Evolutionary conservation across 164 flowering plant species (phyloP), one percentile per base, ranked within the genome.

Genomic region (Umbilicus rupestris): DNA sequence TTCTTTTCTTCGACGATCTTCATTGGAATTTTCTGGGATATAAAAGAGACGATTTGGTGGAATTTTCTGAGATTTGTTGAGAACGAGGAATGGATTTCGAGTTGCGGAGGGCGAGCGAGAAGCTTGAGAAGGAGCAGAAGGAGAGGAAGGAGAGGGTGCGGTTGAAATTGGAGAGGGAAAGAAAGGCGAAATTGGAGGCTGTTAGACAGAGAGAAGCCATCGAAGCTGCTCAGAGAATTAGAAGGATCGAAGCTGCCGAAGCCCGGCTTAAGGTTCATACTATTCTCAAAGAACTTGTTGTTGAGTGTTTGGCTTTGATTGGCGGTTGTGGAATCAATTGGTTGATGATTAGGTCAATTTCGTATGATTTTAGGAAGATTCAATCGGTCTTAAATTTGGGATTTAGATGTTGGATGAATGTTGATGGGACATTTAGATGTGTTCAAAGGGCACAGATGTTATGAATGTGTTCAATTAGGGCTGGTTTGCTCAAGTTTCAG

Each of bases 101-200:
- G 77, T 74, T 90, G 71, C 85, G 98, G 72, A 83, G 85, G 58
- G 98, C 98, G 72, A 86, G 81, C 68, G 87, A 88, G 87, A 94
- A 89, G 84, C 78, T 94, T 3, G 95, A 89, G 79, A 87, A 74
- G 68, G 98, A 94, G 69, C 98, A 90, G 78, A 84, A 67, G 68
- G 92, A 89, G 78, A 85, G 98, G 71, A 91, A 91, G 70, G 87
- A 84, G 68, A 82, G 49, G 63, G 98, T 96, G 7, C 84, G 77
- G 71, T 3, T 62, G 75, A 89, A 71, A 66, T 59, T 84, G 41
- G 83, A 83, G 30, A 75, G 83, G 47, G 98, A 94, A 77, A 85
- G 73, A 57, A 89, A 81, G 67, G 85, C 89, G 16, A 86, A 76
- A 68, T 80, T 80, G 41, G 97, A 81, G 42, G 96, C 98, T 1